phyloP scores from a whole-genome alignment of 768 basidiomycete species.

The Hygrocybe punicea region DNA sequence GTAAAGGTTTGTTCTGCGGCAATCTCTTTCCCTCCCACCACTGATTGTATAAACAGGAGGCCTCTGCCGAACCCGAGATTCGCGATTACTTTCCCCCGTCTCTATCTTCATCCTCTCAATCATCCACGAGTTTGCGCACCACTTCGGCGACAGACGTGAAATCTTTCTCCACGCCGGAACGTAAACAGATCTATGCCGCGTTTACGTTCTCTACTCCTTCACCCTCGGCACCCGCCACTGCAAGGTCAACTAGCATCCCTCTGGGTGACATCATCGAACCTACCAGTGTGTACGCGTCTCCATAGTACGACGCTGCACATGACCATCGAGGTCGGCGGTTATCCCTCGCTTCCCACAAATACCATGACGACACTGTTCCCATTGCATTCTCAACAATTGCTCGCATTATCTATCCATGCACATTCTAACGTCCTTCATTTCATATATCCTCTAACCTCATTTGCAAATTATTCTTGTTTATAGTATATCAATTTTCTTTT shows the following conservation, averaged over 20 bases:
- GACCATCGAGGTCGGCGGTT: neutral
- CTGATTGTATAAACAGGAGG: slow-evolving; percentile 38
- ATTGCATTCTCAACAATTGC: too few relatives aligned
- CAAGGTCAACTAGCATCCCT: slow-evolving; percentile 37
- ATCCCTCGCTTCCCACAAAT: neutral
- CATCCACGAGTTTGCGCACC: slow-evolving; percentile 27
- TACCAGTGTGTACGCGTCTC: slow-evolving; percentile 11
- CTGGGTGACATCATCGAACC: slow-evolving; percentile 20
- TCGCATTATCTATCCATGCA: slow-evolving; percentile 13
- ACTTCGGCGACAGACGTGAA: slow-evolving; percentile 26
- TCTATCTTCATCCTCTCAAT: slow-evolving; percentile 30
- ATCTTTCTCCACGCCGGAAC: slow-evolving; percentile 70
- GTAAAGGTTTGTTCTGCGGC: slow-evolving; percentile 45
- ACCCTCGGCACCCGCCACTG: slow-evolving; percentile 53
- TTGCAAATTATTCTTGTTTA: neutral
- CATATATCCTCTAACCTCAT: neutral
- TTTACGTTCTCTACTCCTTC: slow-evolving; percentile 81
- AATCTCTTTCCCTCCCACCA: slow-evolving; percentile 1
- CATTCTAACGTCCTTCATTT: slow-evolving; percentile 8
- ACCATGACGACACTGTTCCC: too few relatives aligned
- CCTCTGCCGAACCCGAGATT: slow-evolving; percentile 54
- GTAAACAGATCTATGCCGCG: slow-evolving; percentile 65
- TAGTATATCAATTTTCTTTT: neutral
- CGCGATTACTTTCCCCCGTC: slow-evolving; percentile 49
- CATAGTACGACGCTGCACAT: neutral